Evolutionary conservation across 495 filamentous ascomycete species (phyloP).

Genomic region (Trichoderma erinaceum): DNA sequence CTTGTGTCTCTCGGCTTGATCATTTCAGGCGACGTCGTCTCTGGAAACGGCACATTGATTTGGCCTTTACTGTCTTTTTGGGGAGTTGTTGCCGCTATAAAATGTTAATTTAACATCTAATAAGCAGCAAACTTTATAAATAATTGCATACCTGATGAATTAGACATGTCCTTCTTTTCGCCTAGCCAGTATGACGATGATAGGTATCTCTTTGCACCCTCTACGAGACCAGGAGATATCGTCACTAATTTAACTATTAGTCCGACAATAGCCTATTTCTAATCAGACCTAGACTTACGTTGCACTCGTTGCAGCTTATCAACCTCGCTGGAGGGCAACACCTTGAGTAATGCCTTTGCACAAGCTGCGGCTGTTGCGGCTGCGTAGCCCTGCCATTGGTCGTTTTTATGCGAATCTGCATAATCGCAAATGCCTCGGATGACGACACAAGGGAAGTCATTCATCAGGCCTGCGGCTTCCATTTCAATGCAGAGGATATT

Average conservation of each 20-base stretch:
- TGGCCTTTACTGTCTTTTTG: not conserved
- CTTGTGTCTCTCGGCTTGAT: not conserved
- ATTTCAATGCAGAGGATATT: slow-evolving; percentile 29
- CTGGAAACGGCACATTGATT: not conserved
- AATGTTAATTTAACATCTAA: not conserved
- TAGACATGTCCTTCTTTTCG: not conserved
- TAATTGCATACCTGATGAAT: not conserved
- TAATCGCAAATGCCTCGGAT: slow-evolving; percentile 40
- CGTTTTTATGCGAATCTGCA: slow-evolving; percentile 28
- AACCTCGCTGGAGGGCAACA: not conserved
- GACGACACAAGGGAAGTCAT: slow-evolving; percentile 21
- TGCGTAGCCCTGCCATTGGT: slow-evolving; percentile 31
- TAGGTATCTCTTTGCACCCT: not conserved
- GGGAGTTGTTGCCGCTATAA: not conserved
- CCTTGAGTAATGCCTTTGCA: slow-evolving; percentile 18
- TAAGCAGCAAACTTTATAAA: not conserved
- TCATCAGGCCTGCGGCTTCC: slow-evolving; percentile 22
- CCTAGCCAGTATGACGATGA: not conserved
- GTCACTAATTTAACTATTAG: not conserved
- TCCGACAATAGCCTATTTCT: not conserved
- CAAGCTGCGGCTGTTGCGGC: slow-evolving; percentile 29
- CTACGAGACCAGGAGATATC: not conserved
- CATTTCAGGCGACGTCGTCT: not conserved
- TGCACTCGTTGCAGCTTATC: not conserved
- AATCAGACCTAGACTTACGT: not conserved